Conservation (phyloP, 169 alveolate genomes). For the Amoebophrya sp. region DNA sequence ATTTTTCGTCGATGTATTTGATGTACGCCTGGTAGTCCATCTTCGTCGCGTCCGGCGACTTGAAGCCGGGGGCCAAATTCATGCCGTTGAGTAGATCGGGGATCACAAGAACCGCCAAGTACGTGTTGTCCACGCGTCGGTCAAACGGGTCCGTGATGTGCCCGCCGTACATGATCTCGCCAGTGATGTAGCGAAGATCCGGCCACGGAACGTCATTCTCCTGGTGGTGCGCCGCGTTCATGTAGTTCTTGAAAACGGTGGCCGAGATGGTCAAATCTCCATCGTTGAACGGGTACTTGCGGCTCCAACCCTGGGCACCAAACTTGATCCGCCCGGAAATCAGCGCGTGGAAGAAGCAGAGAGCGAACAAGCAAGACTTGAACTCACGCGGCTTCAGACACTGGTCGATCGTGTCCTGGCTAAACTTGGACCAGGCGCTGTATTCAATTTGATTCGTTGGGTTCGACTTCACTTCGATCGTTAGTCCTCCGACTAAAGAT, state of each 20-base stretch:
- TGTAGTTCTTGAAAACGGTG: slow-evolving; percentile 78
- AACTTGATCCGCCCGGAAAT: slow-evolving; percentile 87
- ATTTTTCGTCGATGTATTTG: slow-evolving; percentile 81
- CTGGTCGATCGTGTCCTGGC: slow-evolving; percentile 46
- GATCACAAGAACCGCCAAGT: slow-evolving; percentile 65
- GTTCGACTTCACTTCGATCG: too few relatives aligned
- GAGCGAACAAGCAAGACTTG: slow-evolving; percentile 80
- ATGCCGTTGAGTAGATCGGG: slow-evolving; percentile 70
- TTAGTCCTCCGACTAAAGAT: too few relatives aligned
- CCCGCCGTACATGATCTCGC: slow-evolving; percentile 96
- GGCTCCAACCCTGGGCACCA: slow-evolving; percentile 92
- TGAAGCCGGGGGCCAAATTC: slow-evolving; percentile 75
- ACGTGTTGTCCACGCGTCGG: slow-evolving; percentile 84
- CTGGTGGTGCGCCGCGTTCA: slow-evolving; percentile 45
- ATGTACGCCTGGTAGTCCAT: slow-evolving; percentile 70
- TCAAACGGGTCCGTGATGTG: slow-evolving; percentile 95
- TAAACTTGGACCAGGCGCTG: slow-evolving; percentile 42
- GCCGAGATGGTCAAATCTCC: slow-evolving; percentile 90
- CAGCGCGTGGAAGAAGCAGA: slow-evolving; percentile 88
- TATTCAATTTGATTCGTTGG: too few relatives aligned
- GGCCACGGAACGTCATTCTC: slow-evolving; percentile 84
- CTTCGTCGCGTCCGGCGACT: slow-evolving; percentile 86
- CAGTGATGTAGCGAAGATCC: slow-evolving; percentile 84
- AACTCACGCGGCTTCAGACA: slow-evolving; percentile 74
- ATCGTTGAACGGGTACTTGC: slow-evolving; percentile 86